Evolutionary conservation across 495 filamentous ascomycete genomes (phyloP).

Genomic region (Penicillium cosmopolitanum): DNA sequence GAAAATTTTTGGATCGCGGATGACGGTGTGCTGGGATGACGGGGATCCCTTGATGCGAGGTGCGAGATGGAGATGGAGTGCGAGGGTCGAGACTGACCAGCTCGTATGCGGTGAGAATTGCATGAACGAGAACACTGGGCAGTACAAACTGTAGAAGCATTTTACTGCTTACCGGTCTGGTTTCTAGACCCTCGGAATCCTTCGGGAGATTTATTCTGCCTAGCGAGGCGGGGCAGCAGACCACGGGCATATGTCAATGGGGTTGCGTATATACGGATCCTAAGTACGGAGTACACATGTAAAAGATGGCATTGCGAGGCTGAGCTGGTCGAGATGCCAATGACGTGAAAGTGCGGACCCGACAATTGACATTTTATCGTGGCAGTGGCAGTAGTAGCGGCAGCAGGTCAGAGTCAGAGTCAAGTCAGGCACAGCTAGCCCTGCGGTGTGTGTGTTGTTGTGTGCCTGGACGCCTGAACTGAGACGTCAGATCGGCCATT

Average conservation of each 20-base stretch:
- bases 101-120: background rate
- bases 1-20: background rate
- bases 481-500: slow-evolving; percentile 1
- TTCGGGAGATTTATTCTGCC: too few relatives aligned
- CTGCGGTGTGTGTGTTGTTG: background rate
- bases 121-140: background rate
- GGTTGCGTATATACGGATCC: background rate
- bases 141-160: too few relatives aligned
- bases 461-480: background rate
- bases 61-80: background rate
- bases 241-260: too few relatives aligned
- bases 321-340: slow-evolving; percentile 14
- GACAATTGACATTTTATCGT: slow-evolving; percentile 16
- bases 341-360: background rate
- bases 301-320: background rate
- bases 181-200: too few relatives aligned
- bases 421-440: background rate
- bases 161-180: too few relatives aligned
- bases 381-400: slow-evolving; percentile 10
- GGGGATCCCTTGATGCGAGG: background rate
- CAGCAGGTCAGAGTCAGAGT: background rate
- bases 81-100: background rate
- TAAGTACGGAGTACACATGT: too few relatives aligned
- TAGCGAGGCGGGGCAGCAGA: too few relatives aligned
- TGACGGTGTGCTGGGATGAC: background rate